Evolutionary conservation across 257 asterid genomes (phyloP), one percentile per base, ranked within the genome.

Genomic region (Rhazya stricta): DNA sequence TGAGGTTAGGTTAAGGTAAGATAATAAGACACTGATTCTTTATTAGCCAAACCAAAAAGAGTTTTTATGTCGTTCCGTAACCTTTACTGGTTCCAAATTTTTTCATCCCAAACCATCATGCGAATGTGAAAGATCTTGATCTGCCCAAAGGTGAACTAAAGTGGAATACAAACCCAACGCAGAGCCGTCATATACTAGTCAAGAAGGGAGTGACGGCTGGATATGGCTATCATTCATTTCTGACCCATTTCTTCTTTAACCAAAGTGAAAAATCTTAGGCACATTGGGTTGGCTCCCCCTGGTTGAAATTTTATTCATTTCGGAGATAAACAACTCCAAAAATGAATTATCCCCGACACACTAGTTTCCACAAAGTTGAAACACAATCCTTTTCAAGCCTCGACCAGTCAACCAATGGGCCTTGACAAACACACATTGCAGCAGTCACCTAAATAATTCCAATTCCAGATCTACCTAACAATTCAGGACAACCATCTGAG

Each of bases 371-470:
- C 36, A 10, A 53, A 21, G 70, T 45, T 72, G 73, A 77, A n/a
- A 12, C 5, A 12, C 54, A 65, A 74, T 84, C 84, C 36, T 71
- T 83, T 68, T 85, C 85, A 78, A 36, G 69, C 66, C 23, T 62
- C 66, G 34, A 32, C 69, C 30, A 41, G 71, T 83, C 61, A 78
- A 77, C 81, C 54, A 80, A 79, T 82, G 85, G 82, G 51, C 80
- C 75, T 69, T 51, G 54, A 67, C 60, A 51, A 74, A 77, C 75
- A 72, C 79, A 65, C 61, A 56, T 50, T 67, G 77, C 61, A 73
- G 76, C 43, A 57, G 69, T 21, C 21, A 78, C 69, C 68, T 72
- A 61, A 12, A 30, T 41, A 74, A 73, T 63, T 63, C 46, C 39
- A 74, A 39, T 74, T 76, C 32, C 58, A 61, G 41, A 60, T 23